A percentile compares a stretch with the other conserved stretches of the same genome.
These are phyloP conservation scores for Ophiosphaerella narmari DNA, from an alignment of 2,329 filamentous ascomycete genomes.

Conservation along the genomic window DNA sequence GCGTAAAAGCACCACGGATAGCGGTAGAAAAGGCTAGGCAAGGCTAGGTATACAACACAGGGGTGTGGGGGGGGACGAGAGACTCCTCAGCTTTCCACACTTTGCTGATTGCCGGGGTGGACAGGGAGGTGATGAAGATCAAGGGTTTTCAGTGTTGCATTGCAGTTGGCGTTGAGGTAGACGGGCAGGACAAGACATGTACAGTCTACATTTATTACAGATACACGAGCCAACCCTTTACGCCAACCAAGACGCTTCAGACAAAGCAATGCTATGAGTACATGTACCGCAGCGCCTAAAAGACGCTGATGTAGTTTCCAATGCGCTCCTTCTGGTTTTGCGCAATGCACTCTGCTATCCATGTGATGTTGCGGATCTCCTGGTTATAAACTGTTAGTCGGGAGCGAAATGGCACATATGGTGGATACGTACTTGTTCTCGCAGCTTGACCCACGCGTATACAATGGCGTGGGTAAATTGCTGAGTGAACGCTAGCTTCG, in stretches of 20 bases:
- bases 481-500: conserved; percentile 90
- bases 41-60: too few species aligned
- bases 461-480: conserved; percentile 96
- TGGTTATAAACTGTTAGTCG: conserved; percentile 47
- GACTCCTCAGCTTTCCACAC: too few species aligned
- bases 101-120: too few species aligned
- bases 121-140: too few species aligned
- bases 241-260: conserved; percentile 34
- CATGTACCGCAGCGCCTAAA: conserved; percentile 48
- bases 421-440: conserved; percentile 80
- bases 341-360: conserved; percentile 99
- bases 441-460: conserved; percentile 96
- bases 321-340: conserved; percentile 99
- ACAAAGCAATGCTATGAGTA: conserved; percentile 33
- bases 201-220: conserved; percentile 23
- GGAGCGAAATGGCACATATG: neutral
- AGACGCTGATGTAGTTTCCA: conserved; percentile 98
- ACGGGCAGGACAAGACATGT: conserved; percentile 6
- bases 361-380: conserved; percentile 99
- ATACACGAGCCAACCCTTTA: conserved; percentile 38
- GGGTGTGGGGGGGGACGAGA: too few species aligned
- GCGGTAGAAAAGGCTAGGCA: too few species aligned
- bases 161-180: too few species aligned
- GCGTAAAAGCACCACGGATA: too few species aligned
- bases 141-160: too few species aligned